Evolutionary conservation across 2,329 filamentous ascomycete species (phyloP), one percentile per base, ranked within the genome.

Genomic region (Triangularia verruculosa): DNA sequence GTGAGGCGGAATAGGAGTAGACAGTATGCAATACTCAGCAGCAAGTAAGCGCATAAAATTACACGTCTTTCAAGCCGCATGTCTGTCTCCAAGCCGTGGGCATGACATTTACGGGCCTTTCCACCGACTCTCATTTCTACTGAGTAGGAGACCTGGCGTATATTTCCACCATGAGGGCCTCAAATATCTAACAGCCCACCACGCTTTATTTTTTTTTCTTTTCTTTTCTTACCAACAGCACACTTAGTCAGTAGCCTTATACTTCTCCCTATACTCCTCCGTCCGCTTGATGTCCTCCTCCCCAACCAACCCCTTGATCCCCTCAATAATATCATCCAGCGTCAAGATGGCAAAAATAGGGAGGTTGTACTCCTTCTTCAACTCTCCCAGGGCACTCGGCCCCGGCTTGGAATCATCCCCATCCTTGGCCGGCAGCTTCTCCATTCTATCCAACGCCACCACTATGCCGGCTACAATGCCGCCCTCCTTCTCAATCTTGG

Each of bases 391-490:
- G 15, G 93, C 92, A 74, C 92, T 97, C 30, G 86, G 86, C 71
- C 88, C 86, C 27, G 86, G 84, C 77, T 85, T 86, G 54, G 83
- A 85, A 70, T 92, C 89, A 67, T 92, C 90, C 24, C 82, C 83
- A 57, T 83, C 81, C n/a, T 80, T 74, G 1, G 82, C 79, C 6
- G 88, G 89, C 63, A 92, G 85, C 79, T 90, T 93, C 83, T 96
- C 92, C 82, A 89, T 89, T 64, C 94, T 85, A 78, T 97, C 92
- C 69, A 97, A 83, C 3, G 93, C 91, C 30, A 99, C 90, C 20
- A 97, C 85, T 63, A 98, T 93, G 28, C 93, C 94, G 3, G 90
- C 90, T 22, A 98, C 87, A 58, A 85, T 86, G 1, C 94, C 95
- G 2, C 94, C 95, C 75, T 96, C 90, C 71, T 86, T 86, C 71